Base-by-base conservation (phyloP, 1,139 yeast genomes). In the Blastobotrys buckinghamii region DNA sequence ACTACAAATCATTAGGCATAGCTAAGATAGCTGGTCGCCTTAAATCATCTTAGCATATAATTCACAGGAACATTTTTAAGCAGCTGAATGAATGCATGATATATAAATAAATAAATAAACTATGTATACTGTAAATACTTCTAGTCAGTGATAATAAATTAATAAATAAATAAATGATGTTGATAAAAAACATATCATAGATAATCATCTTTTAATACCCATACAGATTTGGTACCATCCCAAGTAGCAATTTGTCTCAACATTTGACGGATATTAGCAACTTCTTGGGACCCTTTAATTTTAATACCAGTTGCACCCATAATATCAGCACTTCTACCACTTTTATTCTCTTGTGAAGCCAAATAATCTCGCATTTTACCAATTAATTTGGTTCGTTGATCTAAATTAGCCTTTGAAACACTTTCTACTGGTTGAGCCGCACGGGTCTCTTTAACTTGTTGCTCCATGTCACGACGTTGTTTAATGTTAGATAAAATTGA, bases 221-320 rank as follows among this genome's bases (percentile, higher is more conserved):
- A 89, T 0, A 81, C 82, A 47, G 77, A 76, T 39, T 64, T 65
- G 1, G 53, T 60, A 9, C 70, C 65, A 54, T 82, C 78, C 92
- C 96, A 90, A 0, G 61, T 67, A 5, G 95, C 87, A 16, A 87
- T 77, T 47, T 79, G 77, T 50, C 79, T 75, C 47, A 90, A 63
- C 76, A 89, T 75, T 1, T 86, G 81, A 44, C 96, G 69, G 19
- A 86, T 73, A 50, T 78, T 69, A 1, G 84, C 72, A 43, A 86
- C 77, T 39, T 84, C 85, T 48, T 75, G 74, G 22, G 76, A 78
- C 39, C 78, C 74, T 6, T 67, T 68, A 22, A 82, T 65, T 44
- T 68, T 63, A 32, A 82, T 63, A 4, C 75, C 68, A 44, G 82
- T 64, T 44, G 71, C 65, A n/a, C 66, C 65, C 33, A 88, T 67